These are phyloP conservation scores for Paramecium sonneborni DNA, from an alignment of 73 alveolate species.

Conservation along the genomic window DNA sequence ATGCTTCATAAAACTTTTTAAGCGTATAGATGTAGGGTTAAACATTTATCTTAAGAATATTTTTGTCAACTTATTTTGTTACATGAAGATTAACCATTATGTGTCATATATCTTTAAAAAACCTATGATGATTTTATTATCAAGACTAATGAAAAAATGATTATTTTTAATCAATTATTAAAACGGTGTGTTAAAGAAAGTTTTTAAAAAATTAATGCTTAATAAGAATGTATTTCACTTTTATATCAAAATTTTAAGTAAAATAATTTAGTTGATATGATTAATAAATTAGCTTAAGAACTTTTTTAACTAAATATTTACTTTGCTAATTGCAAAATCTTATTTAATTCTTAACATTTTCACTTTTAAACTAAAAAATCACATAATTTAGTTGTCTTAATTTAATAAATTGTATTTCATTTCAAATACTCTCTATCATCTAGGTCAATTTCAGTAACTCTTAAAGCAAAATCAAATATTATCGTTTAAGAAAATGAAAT, in stretches of 20 bases:
- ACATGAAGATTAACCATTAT: not conserved
- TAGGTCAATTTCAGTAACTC: not conserved
- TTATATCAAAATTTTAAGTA: not conserved
- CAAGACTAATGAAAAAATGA: not conserved
- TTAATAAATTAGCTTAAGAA: not conserved
- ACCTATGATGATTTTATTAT: not conserved
- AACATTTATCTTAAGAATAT: not conserved
- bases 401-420: not conserved
- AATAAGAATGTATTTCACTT: not conserved
- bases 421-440: not conserved
- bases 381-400: not conserved
- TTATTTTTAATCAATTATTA: not conserved
- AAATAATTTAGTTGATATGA: not conserved
- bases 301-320: not conserved
- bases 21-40: not conserved
- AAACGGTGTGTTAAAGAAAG: not conserved
- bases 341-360: not conserved
- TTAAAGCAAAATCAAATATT: not conserved
- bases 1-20: not conserved
- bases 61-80: not conserved
- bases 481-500: not conserved
- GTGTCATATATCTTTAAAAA: not conserved
- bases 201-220: not conserved
- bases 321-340: not conserved
- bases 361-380: not conserved